Conservation (phyloP, 345 rosid species). For the Aquilaria malaccensis region DNA sequence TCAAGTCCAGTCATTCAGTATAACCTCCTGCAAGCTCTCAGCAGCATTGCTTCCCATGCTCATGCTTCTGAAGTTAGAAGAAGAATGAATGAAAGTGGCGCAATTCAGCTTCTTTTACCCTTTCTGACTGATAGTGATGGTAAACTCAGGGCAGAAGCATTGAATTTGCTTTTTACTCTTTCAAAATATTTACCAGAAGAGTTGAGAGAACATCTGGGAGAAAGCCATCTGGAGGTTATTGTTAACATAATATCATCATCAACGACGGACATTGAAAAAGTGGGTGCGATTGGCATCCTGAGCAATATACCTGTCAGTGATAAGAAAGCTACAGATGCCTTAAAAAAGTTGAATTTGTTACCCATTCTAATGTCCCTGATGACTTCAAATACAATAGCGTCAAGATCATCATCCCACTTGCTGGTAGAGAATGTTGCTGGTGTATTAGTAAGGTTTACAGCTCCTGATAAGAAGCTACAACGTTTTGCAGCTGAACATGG, state of each 20-base stretch:
- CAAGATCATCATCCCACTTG: constrained; percentile 9
- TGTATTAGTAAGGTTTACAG: constrained; percentile 43
- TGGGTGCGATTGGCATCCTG: constrained; percentile 53
- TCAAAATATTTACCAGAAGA: constrained; percentile 39
- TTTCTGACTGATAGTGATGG: constrained; percentile 36
- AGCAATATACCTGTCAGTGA: constrained; percentile 41
- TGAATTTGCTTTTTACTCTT: constrained; percentile 48
- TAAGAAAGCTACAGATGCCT: constrained; percentile 41
- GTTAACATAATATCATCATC: constrained; percentile 33
- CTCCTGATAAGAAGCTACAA: constrained; percentile 56
- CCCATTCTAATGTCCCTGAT: constrained; percentile 35
- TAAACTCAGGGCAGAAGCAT: constrained; percentile 39
- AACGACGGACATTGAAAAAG: constrained; percentile 30
- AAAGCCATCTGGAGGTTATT: constrained; percentile 26
- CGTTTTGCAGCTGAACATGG: constrained; percentile 43
- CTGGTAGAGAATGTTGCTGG: constrained; percentile 41
- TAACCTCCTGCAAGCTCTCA: constrained; percentile 59
- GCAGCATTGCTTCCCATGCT: constrained; percentile 46
- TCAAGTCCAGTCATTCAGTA: constrained; percentile 45
- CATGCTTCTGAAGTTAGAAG: constrained; percentile 44
- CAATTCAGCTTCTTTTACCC: constrained; percentile 58
- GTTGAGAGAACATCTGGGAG: constrained; percentile 51
- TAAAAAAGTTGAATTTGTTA: constrained; percentile 34
- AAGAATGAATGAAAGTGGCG: constrained; percentile 61
- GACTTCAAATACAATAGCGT: constrained; percentile 17